These are phyloP conservation scores for Phlebopus sp. DNA, from an alignment of 1,284 basidiomycete species.

Conservation along the genomic window DNA sequence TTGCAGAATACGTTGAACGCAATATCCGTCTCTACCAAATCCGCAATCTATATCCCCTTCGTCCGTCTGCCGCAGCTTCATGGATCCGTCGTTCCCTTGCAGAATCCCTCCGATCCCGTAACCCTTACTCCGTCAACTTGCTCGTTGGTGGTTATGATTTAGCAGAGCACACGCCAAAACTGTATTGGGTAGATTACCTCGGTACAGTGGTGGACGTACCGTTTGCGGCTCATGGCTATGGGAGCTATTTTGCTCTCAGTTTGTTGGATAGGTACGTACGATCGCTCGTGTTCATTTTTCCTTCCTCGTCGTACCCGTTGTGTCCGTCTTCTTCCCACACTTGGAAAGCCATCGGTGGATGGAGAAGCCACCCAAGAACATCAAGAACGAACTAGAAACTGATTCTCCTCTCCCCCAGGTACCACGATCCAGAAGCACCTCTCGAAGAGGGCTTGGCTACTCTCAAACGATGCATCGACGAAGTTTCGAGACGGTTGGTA, in stretches of 20 bases:
- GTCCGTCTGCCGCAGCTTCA: constrained; percentile 86
- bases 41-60: constrained; percentile 86
- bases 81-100: constrained; percentile 95
- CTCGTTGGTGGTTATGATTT: constrained; percentile 92
- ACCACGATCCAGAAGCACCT: constrained; percentile 80
- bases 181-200: constrained; percentile 97
- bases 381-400: too few relatives aligned
- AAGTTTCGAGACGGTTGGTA: constrained; percentile 84
- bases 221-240: constrained; percentile 95
- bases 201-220: constrained; percentile 89
- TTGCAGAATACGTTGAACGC: constrained; percentile 94
- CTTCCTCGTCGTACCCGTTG: constrained; percentile 18
- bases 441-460: constrained; percentile 85
- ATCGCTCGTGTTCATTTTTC: constrained; percentile 2
- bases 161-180: constrained; percentile 59
- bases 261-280: constrained; percentile 80
- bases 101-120: constrained; percentile 83
- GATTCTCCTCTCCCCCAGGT: constrained; percentile 41
- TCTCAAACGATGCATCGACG: constrained; percentile 83
- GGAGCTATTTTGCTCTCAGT: constrained; percentile 88
- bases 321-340: too few relatives aligned
- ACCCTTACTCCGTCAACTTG: constrained; percentile 90
- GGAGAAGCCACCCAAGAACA: too few relatives aligned
- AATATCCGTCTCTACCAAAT: constrained; percentile 97
- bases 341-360: too few relatives aligned